Percentiles rank a stretch among this genome's conserved stretches.
phyloP scores from a whole-genome alignment of 2,329 filamentous ascomycete species.

The Hypoxylon sp. region DNA sequence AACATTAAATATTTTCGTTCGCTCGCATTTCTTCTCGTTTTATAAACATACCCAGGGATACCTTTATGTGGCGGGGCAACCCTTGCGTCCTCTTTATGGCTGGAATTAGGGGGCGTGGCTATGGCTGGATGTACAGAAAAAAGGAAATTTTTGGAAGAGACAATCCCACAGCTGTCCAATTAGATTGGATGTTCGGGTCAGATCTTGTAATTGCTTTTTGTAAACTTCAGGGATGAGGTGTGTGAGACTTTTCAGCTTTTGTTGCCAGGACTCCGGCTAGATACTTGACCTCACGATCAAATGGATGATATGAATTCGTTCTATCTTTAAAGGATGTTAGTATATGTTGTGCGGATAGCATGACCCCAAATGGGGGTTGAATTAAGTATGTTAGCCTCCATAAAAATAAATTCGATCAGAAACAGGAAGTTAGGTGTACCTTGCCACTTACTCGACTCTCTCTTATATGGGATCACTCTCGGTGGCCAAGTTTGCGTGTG shows the following conservation, averaged over 20 bases:
- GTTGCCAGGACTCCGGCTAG: constrained; percentile 31
- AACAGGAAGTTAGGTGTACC: neutral
- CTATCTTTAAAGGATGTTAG: constrained; percentile 5
- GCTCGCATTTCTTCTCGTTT: constrained; percentile 21
- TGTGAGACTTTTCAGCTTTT: constrained; percentile 26
- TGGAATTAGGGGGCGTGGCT: constrained; percentile 20
- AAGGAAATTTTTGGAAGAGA: constrained; percentile 9
- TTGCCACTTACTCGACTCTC: neutral
- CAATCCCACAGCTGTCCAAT: constrained; percentile 19
- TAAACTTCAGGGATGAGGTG: constrained; percentile 16
- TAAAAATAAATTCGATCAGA: neutral
- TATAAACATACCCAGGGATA: constrained; percentile 33
- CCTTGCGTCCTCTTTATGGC: constrained; percentile 24
- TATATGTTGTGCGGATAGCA: neutral
- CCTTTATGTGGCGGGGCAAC: constrained; percentile 19
- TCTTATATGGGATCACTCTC: constrained; percentile 21
- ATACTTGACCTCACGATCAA: constrained; percentile 46
- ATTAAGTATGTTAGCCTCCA: neutral
- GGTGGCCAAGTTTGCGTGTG: constrained; percentile 31
- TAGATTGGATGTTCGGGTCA: constrained; percentile 17
- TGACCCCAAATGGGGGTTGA: neutral
- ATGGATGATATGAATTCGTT: constrained; percentile 24
- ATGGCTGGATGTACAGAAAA: constrained; percentile 36
- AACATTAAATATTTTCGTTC: constrained; percentile 4
- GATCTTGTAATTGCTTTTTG: constrained; percentile 22